Base-by-base conservation (phyloP, 768 basidiomycete species). In the Calocybe cyanea region DNA sequence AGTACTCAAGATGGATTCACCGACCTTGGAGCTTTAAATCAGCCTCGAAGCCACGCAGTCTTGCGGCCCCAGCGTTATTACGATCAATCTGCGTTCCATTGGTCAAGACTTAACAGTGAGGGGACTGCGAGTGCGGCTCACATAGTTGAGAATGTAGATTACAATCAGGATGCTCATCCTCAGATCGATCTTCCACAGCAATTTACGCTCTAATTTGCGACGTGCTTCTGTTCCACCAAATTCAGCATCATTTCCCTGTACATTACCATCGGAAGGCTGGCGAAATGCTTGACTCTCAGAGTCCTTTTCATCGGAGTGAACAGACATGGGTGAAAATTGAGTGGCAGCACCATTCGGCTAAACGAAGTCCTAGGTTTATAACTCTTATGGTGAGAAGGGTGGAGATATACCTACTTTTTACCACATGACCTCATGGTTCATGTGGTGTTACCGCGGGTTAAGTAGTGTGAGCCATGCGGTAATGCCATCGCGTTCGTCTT, bases 41-140 rank as follows among this genome's bases (percentile, higher is more conserved):
- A 17, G 64, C 59, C 51, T 85, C 81, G 45, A 86, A 83, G 0
- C 85, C 85, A 30, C 75, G 72, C 23, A 86, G 63, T 39, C 85
- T 68, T 20, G 83, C 85, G 9, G 81, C 85, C 40, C 81, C 68
- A 30, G 73, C 83, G 56, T 86, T 86, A 55, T 86, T 87, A 25
- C 86, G 72, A 59, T 87, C 86, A 45, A 87, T 85, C 69, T 70
- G 38, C n/a, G 13, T 24, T 18, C 47, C 69, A 47, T 71, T 71
- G n/a, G 20, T 55, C 36, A 71, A 70, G 30, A 10, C 24, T n/a
- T 9, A 30, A 20, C 34, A 25, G 9, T 15, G 14, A 18, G 33
- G 23, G 19, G 14, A 38, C 8, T 21, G 33, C 8, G 37, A 38
- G 10, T 28, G 25, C 35, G 31, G 41, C 44, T 38, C 56, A 56